A percentile compares a stretch with the other conserved stretches of the same genome.
Evolutionary conservation across 148 eudicot species (phyloP).

Genomic region (Silene latifolia): DNA sequence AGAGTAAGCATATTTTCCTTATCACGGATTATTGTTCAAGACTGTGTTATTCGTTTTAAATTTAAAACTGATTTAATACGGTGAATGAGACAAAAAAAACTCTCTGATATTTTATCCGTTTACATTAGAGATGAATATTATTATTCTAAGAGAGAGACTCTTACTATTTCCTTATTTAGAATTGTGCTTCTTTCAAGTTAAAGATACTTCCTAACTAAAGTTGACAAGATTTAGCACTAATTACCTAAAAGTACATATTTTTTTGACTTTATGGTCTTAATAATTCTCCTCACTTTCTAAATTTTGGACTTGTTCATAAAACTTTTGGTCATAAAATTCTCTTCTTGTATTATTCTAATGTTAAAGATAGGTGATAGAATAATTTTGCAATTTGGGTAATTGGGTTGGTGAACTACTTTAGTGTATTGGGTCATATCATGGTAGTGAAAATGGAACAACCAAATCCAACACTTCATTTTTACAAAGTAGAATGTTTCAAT

Average conservation of each 20-base stretch:
- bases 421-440: background rate
- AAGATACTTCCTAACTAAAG: conserved; percentile 4
- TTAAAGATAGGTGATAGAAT: too few species aligned
- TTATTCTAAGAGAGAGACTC: too few species aligned
- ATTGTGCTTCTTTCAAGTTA: background rate
- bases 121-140: too few species aligned
- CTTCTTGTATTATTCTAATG: too few species aligned
- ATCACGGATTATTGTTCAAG: background rate
- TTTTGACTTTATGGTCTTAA: conserved; percentile 14
- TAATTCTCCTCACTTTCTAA: conserved; percentile 18
- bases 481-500: background rate
- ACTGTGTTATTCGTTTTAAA: background rate
- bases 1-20: conserved; percentile 46
- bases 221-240: conserved; percentile 11
- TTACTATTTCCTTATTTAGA: too few species aligned
- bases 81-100: too few species aligned
- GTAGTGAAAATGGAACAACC: conserved; percentile 11
- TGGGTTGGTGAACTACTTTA: conserved; percentile 36
- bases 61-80: too few species aligned
- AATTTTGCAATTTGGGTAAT: background rate
- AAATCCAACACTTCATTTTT: background rate
- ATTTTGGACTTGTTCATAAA: background rate
- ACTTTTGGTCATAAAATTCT: too few species aligned
- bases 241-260: background rate
- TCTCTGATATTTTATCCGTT: too few species aligned